Base-by-base conservation (phyloP, 495 filamentous ascomycete species). In the Peziza echinospora region DNA sequence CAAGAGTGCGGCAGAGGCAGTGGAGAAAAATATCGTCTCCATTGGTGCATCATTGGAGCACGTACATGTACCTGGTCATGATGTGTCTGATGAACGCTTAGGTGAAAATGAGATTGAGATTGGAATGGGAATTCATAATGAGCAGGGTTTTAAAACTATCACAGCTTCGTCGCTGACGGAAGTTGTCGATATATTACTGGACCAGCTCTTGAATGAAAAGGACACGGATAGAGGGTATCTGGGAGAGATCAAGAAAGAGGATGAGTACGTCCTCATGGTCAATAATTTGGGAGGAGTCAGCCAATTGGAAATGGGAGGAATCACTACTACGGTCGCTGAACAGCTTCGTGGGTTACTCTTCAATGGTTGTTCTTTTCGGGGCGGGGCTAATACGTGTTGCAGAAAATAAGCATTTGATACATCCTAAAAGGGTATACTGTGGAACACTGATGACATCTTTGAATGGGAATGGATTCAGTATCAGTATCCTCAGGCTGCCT, bases 91-190 rank as follows among this genome's bases (percentile, higher is more conserved):
- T 43, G 41, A 43, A 10, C 24, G 41, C 2, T 43, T 48, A 5
- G 43, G 28, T 5, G 63, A 70, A n/a, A 60, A 55, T 9, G 80
- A 96, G 65, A 76, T 92, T 19, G 89, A 97, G 66, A 70, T 97
- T 53, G 89, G 89, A 6, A 97, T 96, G 89, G 89, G 89, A 9
- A 94, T 96, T 60, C 89, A 97, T 62, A 97, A 97, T 58, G 89
- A 97, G 63, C 73, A 82, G 0, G 89, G 89, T 1, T 86, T 76
- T 11, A 80, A 77, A 55, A 70, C 80, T 41, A 60, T 68, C 41
- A 80, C 76, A 49, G 64, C 62, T 19, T 67, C 76, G 4, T 68
- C 75, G 50, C 65, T 96, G 19, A 69, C 72, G 2, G 72, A 75
- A 50, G 64, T 93, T 43, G 79, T 94, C 40, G 63, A 67, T 49